phyloP scores from a whole-genome alignment of 169 alveolate species.

The Plasmodium berghei region DNA sequence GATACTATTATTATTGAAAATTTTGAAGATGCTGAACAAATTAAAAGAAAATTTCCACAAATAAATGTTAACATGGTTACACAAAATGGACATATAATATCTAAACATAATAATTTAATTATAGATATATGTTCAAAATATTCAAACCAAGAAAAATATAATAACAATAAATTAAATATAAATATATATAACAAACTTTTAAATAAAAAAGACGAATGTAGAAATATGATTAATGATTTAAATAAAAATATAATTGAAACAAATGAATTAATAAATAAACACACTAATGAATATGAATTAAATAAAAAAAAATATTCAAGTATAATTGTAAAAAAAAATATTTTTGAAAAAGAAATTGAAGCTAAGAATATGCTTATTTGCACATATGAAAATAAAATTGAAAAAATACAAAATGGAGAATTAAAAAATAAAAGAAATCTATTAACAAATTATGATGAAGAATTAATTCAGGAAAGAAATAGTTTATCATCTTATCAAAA shows the following conservation, averaged over 20 bases:
- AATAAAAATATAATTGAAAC: constrained; percentile 32
- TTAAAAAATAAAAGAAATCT: constrained; percentile 27
- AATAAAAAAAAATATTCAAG: constrained; percentile 49
- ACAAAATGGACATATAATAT: constrained; percentile 42
- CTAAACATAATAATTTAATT: constrained; percentile 51
- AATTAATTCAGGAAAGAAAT: constrained; percentile 38
- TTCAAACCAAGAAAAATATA: constrained; percentile 24
- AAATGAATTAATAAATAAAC: constrained; percentile 30
- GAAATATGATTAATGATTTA: constrained; percentile 9
- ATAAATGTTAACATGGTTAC: constrained; percentile 49
- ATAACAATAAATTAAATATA: constrained; percentile 12
- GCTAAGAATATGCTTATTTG: constrained; percentile 20
- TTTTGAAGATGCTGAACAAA: constrained; percentile 51
- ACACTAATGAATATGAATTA: constrained; percentile 23
- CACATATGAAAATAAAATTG: constrained; percentile 32
- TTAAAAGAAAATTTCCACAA: constrained; percentile 27
- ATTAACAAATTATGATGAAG: constrained; percentile 18
- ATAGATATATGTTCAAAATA: constrained; percentile 28
- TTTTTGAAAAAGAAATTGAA: constrained; percentile 45
- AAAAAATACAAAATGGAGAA: constrained; percentile 19
- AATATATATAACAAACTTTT: constrained; percentile 40
- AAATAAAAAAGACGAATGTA: constrained; percentile 41
- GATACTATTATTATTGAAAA: constrained; percentile 36
- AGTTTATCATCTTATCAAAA: constrained; percentile 30
- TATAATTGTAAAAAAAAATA: constrained; percentile 16